These are phyloP conservation scores for Alternaria novae-zelandiae DNA, from an alignment of 2,329 filamentous ascomycete species.

Conservation along the genomic window DNA sequence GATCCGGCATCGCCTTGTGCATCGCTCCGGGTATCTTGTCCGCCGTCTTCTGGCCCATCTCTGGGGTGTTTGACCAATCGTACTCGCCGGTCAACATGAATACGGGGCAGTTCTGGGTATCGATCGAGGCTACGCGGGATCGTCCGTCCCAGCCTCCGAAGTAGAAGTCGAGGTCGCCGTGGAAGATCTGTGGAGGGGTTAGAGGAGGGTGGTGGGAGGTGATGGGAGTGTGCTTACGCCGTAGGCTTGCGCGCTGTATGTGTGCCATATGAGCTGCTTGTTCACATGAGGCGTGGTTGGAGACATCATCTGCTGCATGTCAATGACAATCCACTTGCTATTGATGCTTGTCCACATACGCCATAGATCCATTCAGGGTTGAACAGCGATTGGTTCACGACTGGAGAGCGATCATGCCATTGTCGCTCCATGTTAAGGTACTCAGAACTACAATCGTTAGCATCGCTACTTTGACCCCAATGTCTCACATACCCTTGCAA, in stretches of 20 bases:
- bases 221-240: constrained; percentile 33
- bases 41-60: constrained; percentile 55
- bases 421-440: constrained; percentile 53
- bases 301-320: constrained; percentile 50
- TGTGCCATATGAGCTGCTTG: constrained; percentile 58
- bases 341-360: constrained; percentile 6
- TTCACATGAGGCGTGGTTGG: constrained; percentile 54
- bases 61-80: constrained; percentile 56
- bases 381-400: constrained; percentile 57
- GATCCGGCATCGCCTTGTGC: constrained; percentile 53
- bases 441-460: constrained; percentile 40
- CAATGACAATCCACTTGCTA: neutral
- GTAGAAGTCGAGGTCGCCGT: constrained; percentile 60
- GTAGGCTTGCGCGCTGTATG: constrained; percentile 58
- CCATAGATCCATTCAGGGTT: constrained; percentile 59
- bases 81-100: constrained; percentile 61
- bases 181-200: constrained; percentile 50
- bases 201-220: neutral
- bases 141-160: constrained; percentile 59
- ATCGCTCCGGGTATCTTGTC: constrained; percentile 56
- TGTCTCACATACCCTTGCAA: constrained; percentile 49
- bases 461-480: constrained; percentile 13
- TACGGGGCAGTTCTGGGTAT: constrained; percentile 57
- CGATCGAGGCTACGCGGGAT: constrained; percentile 52
- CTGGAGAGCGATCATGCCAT: constrained; percentile 55